These are phyloP conservation scores for Geotrichum reessii DNA, from an alignment of 1,139 yeast genomes.

Conservation along the genomic window DNA sequence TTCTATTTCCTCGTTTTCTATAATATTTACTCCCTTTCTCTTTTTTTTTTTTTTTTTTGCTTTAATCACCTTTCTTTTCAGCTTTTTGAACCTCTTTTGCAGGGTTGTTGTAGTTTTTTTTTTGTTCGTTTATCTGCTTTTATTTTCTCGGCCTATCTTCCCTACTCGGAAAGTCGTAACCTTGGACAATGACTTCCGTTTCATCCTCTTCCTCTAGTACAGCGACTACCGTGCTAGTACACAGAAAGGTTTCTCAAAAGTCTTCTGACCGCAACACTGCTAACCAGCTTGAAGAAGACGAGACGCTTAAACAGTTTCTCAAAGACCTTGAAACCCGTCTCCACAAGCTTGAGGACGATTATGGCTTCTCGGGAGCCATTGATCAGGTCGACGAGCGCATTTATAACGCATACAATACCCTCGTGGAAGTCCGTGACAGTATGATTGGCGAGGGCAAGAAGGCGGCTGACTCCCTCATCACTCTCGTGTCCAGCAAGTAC, in stretches of 20 bases:
- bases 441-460: constrained; percentile 32
- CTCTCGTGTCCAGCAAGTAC: constrained; percentile 29
- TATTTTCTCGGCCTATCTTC: no score
- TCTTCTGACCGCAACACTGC: not conserved
- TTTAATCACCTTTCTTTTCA: no score
- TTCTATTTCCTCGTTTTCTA: no score
- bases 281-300: not conserved
- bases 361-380: constrained; percentile 30
- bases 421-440: constrained; percentile 31
- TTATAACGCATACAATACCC: constrained; percentile 30
- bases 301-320: constrained; percentile 1
- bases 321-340: constrained; percentile 1
- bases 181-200: constrained; percentile 2
- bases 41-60: no score
- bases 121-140: no score
- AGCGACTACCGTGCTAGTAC: constrained; percentile 1
- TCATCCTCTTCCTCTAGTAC: constrained; percentile 3
- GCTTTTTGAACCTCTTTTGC: no score
- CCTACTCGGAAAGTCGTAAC: no score
- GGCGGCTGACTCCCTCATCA: constrained; percentile 32
- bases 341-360: constrained; percentile 30
- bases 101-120: no score
- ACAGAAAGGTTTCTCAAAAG: not conserved
- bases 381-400: constrained; percentile 34
- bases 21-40: no score